Percentiles rank a stretch among this genome's conserved stretches.
These are phyloP conservation scores for Schizophyllum commune DNA, from an alignment of 1,284 basidiomycete species.

Conservation along the genomic window DNA sequence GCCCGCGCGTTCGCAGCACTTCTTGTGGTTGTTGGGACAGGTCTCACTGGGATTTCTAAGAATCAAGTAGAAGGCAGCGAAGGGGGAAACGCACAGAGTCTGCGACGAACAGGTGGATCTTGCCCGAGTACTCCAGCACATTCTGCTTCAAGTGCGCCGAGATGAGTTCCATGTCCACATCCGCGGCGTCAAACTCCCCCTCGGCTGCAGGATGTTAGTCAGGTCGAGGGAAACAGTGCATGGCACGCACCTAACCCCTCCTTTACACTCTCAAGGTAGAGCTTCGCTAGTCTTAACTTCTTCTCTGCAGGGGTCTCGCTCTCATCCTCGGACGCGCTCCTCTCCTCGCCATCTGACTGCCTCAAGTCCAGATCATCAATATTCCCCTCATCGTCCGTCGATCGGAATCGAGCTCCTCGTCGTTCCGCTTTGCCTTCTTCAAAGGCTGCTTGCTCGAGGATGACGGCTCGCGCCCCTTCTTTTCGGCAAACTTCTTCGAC, in stretches of 20 bases:
- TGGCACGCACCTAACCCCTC: constrained; percentile 54
- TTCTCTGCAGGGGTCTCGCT: constrained; percentile 95
- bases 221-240: not conserved
- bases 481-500: constrained; percentile 18
- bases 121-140: constrained; percentile 79
- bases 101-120: constrained; percentile 76
- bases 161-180: constrained; percentile 89
- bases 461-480: constrained; percentile 8
- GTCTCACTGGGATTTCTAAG: constrained; percentile 28
- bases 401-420: constrained; percentile 72
- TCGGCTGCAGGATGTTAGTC: constrained; percentile 40
- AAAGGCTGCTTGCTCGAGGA: constrained; percentile 21
- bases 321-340: constrained; percentile 73
- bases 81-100: constrained; percentile 44
- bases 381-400: constrained; percentile 50
- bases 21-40: constrained; percentile 33
- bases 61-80: constrained; percentile 1
- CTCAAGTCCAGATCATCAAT: constrained; percentile 78
- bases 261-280: constrained; percentile 86
- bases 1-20: constrained; percentile 59
- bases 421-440: constrained; percentile 30
- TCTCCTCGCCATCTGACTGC: constrained; percentile 45
- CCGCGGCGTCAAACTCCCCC: constrained; percentile 88
- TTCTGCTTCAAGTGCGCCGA: constrained; percentile 86
- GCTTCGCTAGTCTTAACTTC: constrained; percentile 80